These are phyloP conservation scores for Penicillium paradoxum DNA, from an alignment of 495 filamentous ascomycete genomes.

Conservation along the genomic window DNA sequence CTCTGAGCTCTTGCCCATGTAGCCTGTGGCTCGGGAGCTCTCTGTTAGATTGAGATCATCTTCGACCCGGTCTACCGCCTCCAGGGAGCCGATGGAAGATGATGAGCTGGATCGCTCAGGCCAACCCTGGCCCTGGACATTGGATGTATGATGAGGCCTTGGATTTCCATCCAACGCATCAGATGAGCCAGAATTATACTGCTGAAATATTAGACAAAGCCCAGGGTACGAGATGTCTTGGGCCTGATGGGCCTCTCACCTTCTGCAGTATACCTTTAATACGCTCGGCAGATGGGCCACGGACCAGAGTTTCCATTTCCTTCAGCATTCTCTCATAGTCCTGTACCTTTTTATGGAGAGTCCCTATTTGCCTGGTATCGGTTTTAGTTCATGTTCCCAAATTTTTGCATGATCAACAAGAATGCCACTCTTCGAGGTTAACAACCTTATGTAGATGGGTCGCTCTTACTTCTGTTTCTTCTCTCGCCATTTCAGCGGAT, in stretches of 20 bases:
- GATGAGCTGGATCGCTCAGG: slow-evolving; percentile 13
- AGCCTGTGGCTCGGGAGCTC: slow-evolving; percentile 46
- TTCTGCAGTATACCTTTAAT: slow-evolving; percentile 36
- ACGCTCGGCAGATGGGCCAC: slow-evolving; percentile 24
- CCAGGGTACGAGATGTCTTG: neutral
- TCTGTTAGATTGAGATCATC: slow-evolving; percentile 51
- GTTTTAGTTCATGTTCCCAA: neutral
- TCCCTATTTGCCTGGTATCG: slow-evolving; percentile 32
- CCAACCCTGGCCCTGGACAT: neutral
- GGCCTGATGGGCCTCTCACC: slow-evolving; percentile 12
- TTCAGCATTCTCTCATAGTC: slow-evolving; percentile 48
- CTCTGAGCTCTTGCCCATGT: slow-evolving; percentile 57
- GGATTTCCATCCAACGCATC: neutral
- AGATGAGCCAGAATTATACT: slow-evolving; percentile 1
- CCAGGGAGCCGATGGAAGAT: slow-evolving; percentile 52
- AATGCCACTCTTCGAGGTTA: neutral
- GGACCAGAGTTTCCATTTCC: slow-evolving; percentile 31
- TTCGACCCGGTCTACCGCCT: slow-evolving; percentile 49
- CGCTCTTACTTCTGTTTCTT: slow-evolving; percentile 20
- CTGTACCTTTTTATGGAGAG: slow-evolving; percentile 40
- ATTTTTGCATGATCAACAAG: neutral
- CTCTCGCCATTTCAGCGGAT: slow-evolving; percentile 52
- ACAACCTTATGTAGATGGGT: neutral
- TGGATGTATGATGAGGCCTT: neutral
- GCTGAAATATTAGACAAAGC: neutral